Evolutionary conservation across 2,329 filamentous ascomycete species (phyloP).

Genomic region (Aspergillus transmontanensis): DNA sequence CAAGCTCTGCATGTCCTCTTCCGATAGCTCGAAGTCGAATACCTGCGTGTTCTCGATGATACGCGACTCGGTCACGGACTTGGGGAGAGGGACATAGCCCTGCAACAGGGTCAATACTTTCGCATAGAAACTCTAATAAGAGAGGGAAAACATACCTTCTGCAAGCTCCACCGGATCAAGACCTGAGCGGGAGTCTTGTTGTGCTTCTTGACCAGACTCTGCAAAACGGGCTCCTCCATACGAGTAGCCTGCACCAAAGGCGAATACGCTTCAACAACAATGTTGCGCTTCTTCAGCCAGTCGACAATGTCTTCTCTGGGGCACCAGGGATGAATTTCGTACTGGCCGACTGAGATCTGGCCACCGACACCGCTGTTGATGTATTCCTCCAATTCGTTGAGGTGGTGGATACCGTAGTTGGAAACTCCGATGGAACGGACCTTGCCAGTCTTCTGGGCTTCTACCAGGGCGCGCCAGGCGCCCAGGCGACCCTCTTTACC

Average conservation of each 20-base stretch:
- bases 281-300: constrained; percentile 69
- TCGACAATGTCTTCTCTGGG: constrained; percentile 74
- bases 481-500: constrained; percentile 41
- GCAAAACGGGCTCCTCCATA: constrained; percentile 56
- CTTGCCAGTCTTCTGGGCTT: constrained; percentile 42
- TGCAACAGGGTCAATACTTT: constrained; percentile 24
- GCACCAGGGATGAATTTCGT: constrained; percentile 89
- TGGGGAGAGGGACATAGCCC: constrained; percentile 65
- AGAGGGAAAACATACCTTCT: constrained; percentile 47
- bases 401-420: constrained; percentile 44
- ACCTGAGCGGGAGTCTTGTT: constrained; percentile 61
- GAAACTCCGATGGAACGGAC: constrained; percentile 46
- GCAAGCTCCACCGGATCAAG: constrained; percentile 63
- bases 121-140: background rate
- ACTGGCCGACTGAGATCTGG: constrained; percentile 80
- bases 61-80: constrained; percentile 61
- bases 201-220: constrained; percentile 57
- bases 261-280: constrained; percentile 62
- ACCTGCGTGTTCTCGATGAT: constrained; percentile 64
- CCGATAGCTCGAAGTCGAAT: constrained; percentile 62
- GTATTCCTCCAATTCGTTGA: constrained; percentile 44
- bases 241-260: constrained; percentile 50
- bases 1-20: constrained; percentile 61
- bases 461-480: constrained; percentile 44
- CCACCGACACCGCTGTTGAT: constrained; percentile 54